Conservation (phyloP, 1,284 basidiomycete species). For the Spongiforma sp. region DNA sequence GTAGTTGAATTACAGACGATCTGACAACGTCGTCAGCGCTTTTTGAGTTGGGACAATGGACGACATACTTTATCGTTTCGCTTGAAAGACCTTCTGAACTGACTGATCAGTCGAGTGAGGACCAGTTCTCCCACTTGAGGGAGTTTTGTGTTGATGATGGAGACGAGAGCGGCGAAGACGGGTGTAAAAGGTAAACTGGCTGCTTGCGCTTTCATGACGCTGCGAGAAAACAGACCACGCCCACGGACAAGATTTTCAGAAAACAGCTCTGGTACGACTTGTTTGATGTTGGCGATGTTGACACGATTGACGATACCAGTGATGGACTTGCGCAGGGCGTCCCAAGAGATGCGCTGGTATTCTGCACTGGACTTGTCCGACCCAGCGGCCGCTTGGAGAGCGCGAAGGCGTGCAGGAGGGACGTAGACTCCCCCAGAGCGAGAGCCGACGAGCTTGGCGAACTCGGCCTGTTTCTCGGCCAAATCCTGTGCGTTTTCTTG, state of each 20-base stretch:
- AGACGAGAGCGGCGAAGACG: slow-evolving; percentile 93
- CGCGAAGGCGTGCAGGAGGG: slow-evolving; percentile 91
- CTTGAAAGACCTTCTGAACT: slow-evolving; percentile 95
- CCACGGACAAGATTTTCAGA: slow-evolving; percentile 92
- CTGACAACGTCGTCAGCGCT: slow-evolving; percentile 44
- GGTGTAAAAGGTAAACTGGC: slow-evolving; percentile 98
- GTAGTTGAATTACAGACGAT: slow-evolving; percentile 93
- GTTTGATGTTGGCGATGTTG: slow-evolving; percentile 96
- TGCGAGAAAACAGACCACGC: slow-evolving; percentile 87
- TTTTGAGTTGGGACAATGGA: neutral
- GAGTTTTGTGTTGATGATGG: slow-evolving; percentile 97
- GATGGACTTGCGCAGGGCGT: slow-evolving; percentile 96
- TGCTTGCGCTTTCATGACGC: slow-evolving; percentile 98
- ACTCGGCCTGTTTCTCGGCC: slow-evolving; percentile 78
- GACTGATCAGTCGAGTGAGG: slow-evolving; percentile 88
- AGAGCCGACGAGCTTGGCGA: slow-evolving; percentile 77
- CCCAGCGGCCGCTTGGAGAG: slow-evolving; percentile 87
- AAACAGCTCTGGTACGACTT: slow-evolving; percentile 94
- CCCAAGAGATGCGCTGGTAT: slow-evolving; percentile 97
- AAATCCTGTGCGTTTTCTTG: slow-evolving; percentile 50
- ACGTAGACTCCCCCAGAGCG: slow-evolving; percentile 97
- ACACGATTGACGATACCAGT: slow-evolving; percentile 99
- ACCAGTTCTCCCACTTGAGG: slow-evolving; percentile 96
- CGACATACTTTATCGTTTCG: slow-evolving; percentile 92
- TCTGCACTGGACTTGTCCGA: slow-evolving; percentile 90